Conservation (phyloP, 495 filamentous ascomycete species). For the Penicillium cataractarum region DNA sequence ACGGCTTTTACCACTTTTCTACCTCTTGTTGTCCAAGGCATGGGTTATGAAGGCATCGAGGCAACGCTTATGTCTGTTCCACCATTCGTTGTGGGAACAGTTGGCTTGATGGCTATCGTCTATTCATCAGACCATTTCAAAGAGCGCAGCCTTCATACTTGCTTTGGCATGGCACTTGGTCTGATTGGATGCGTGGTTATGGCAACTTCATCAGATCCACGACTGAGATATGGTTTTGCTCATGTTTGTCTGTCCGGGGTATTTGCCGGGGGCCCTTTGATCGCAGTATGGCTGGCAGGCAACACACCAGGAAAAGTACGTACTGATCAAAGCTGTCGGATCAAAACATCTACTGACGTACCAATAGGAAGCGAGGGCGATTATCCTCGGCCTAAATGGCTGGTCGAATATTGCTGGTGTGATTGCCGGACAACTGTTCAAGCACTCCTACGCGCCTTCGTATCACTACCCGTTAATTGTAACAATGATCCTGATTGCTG, state of each 20-base stretch:
- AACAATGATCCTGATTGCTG: conserved; percentile 4
- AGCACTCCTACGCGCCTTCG: conserved; percentile 1
- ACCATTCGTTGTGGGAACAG: conserved; percentile 2
- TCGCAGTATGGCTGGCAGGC: conserved; percentile 1
- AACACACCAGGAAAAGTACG: conserved; percentile 2
- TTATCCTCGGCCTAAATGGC: conserved; percentile 1
- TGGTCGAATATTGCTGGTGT: conserved; percentile 1
- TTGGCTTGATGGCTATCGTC: not conserved
- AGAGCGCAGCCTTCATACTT: conserved; percentile 1
- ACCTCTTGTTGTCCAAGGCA: conserved; percentile 5
- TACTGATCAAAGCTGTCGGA: not conserved
- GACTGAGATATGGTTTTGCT: conserved; percentile 1
- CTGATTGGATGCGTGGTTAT: conserved; percentile 4
- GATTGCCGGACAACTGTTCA: conserved; percentile 3
- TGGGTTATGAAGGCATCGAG: not conserved
- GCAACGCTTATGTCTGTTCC: conserved; percentile 4
- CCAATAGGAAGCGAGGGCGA: not conserved
- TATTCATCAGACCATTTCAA: conserved; percentile 2
- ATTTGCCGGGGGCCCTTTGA: conserved; percentile 1
- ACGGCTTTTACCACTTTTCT: conserved; percentile 11
- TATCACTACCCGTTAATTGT: conserved; percentile 1
- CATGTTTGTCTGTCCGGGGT: conserved; percentile 4
- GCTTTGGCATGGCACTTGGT: not conserved
- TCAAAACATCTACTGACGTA: not conserved
- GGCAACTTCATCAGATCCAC: not conserved